Evolutionary conservation across 768 basidiomycete genomes (phyloP), one percentile per base, ranked within the genome.

Genomic region (Chalciporus piperatus): DNA sequence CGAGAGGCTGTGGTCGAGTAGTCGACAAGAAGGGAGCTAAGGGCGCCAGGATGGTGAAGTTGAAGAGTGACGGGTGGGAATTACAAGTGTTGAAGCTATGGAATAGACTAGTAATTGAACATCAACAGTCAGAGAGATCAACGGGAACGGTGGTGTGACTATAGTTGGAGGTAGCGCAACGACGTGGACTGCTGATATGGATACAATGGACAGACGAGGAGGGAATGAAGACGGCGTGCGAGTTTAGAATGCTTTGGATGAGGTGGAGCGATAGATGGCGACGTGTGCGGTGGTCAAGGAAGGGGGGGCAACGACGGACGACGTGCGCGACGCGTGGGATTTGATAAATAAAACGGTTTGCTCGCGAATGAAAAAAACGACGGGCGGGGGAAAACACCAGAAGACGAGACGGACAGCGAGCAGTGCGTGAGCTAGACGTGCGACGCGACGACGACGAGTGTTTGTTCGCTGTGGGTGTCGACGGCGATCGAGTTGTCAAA

Each of bases 31-130:
- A 59, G 71, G 68, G 56, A 62, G 66, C 57, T 73, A 75, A 72
- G 66, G 76, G 68, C 71, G 80, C 80, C 80, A 81, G 79, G 60
- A 63, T 78, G 79, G 69, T 71, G 51, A 52, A 55, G n/a, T 12
- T 57, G 57, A 54, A 37, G n/a, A 16, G 35, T 37, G 47, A 50
- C 32, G 42, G 54, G 52, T 27, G 59, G 45, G 33, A 57, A 69
- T 69, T 71, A 69, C 68, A 69, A 45, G 53, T 49, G 51, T 57
- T 62, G 65, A 48, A 59, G 62, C 25, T 66, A 57, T 64, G 53
- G 45, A 61, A 59, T 54, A 65, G 63, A 55, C 63, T 59, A 68
- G 55, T 63, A 65, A 45, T 55, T 57, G 63, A 72, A 70, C 74
- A 75, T 75, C 72, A 74, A 75, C 74, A 75, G 69, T 70, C 74